Conservation (phyloP, 345 rosid genomes). For the Pistacia vera region DNA sequence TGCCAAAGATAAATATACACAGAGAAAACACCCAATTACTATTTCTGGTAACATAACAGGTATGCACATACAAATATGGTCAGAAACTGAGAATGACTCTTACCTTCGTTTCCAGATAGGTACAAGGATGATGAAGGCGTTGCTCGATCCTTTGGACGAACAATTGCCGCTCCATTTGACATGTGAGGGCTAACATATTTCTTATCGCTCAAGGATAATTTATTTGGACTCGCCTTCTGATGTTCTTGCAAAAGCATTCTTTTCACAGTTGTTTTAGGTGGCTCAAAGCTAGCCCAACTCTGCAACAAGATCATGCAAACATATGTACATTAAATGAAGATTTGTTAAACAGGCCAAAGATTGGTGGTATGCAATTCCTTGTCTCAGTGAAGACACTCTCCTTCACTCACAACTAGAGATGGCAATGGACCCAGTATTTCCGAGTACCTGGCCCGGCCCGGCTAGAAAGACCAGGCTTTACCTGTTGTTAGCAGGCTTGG, state of each 20-base stretch:
- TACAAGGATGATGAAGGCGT: slow-evolving; percentile 40
- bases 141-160: slow-evolving; percentile 42
- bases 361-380: neutral
- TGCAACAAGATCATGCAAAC: slow-evolving; percentile 37
- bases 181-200: slow-evolving; percentile 30
- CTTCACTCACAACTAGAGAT: neutral
- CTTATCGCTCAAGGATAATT: slow-evolving; percentile 44
- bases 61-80: neutral
- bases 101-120: slow-evolving; percentile 53
- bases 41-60: neutral
- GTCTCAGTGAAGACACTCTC: neutral
- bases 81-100: slow-evolving; percentile 23
- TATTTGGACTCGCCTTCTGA: slow-evolving; percentile 43
- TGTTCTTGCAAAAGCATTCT: slow-evolving; percentile 74
- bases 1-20: slow-evolving; percentile 32
- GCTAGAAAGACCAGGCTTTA: too few relatives aligned
- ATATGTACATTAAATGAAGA: neutral
- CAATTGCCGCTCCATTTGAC: slow-evolving; percentile 36
- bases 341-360: neutral
- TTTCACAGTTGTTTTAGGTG: slow-evolving; percentile 89
- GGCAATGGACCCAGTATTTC: too few relatives aligned
- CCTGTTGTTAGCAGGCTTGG: too few relatives aligned
- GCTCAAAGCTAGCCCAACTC: slow-evolving; percentile 90
- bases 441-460: too few relatives aligned
- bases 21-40: slow-evolving; percentile 21